phyloP scores from a whole-genome alignment of 129 eudicot genomes.

The Flaveria ramosissima region DNA sequence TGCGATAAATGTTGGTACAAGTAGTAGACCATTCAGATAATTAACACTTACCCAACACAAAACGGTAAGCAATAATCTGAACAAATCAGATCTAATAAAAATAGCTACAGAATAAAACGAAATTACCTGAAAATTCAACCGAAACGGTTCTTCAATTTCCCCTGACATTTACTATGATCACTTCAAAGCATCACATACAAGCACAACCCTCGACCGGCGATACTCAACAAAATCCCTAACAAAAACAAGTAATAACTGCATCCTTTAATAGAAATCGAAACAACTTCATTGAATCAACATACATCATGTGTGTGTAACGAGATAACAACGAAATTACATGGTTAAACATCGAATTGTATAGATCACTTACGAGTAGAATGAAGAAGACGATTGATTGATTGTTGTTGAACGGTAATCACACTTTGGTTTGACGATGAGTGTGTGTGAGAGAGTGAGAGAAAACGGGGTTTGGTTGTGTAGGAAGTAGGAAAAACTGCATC shows the following conservation, averaged over 20 bases:
- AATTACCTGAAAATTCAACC: conserved; percentile 36
- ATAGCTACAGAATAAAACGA: conserved; percentile 11
- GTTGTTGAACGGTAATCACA: conserved; percentile 21
- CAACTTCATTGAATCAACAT: conserved; percentile 1
- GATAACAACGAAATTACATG: neutral
- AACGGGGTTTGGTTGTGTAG: conserved; percentile 31
- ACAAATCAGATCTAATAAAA: conserved; percentile 29
- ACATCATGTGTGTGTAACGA: conserved; percentile 2
- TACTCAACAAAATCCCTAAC: conserved; percentile 17
- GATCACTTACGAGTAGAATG: conserved; percentile 5
- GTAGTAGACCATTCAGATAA: neutral
- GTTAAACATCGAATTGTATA: neutral
- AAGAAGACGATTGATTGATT: conserved; percentile 23
- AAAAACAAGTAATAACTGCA: neutral
- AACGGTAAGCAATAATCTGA: conserved; percentile 6
- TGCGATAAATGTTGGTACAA: conserved; percentile 8
- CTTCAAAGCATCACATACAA: conserved; percentile 26
- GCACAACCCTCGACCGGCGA: conserved; percentile 13
- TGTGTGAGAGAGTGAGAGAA: conserved; percentile 16
- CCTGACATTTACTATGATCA: conserved; percentile 32
- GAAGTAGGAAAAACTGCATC: conserved; percentile 21
- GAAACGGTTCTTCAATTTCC: conserved; percentile 40
- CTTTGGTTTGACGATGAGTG: conserved; percentile 20
- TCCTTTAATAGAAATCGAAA: neutral
- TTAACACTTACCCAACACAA: neutral